phyloP scores from a whole-genome alignment of 768 basidiomycete species.

The Butyriboletus loyo region DNA sequence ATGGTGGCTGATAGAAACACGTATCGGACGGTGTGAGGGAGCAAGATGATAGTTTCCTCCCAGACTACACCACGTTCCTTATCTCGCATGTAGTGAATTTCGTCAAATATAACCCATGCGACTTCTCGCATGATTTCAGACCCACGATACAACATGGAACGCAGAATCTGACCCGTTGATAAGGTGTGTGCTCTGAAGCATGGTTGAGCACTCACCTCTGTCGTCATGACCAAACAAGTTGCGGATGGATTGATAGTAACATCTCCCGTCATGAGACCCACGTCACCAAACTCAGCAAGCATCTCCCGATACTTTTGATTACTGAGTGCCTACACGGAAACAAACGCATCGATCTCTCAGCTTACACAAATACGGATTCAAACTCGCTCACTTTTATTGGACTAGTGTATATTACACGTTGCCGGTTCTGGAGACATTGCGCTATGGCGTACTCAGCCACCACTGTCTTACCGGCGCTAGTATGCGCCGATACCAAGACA shows the following conservation, averaged over 20 bases:
- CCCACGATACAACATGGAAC: conserved; percentile 98
- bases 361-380: conserved; percentile 7
- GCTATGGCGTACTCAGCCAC: conserved; percentile 99
- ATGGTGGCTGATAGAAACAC: conserved; percentile 99
- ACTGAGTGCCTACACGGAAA: conserved; percentile 73
- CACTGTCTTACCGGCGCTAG: conserved; percentile 98
- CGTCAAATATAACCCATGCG: conserved; percentile 99
- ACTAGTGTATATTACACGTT: conserved; percentile 98
- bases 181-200: background rate
- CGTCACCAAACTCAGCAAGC: conserved; percentile 95
- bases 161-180: conserved; percentile 67
- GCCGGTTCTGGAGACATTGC: conserved; percentile 87
- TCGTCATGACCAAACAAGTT: conserved; percentile 98
- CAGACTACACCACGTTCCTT: conserved; percentile 99
- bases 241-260: conserved; percentile 98
- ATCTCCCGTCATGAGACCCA: conserved; percentile 99
- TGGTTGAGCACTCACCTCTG: conserved; percentile 60
- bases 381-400: conserved; percentile 87
- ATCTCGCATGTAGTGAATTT: conserved; percentile 99
- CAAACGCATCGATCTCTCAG: conserved; percentile 16
- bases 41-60: conserved; percentile 98
- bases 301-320: conserved; percentile 99
- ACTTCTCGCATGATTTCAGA: conserved; percentile 99
- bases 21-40: conserved; percentile 94
- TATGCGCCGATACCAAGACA: conserved; percentile 97